Evolutionary conservation across 768 basidiomycete species (phyloP).

Genomic region (Suillus weaverae): DNA sequence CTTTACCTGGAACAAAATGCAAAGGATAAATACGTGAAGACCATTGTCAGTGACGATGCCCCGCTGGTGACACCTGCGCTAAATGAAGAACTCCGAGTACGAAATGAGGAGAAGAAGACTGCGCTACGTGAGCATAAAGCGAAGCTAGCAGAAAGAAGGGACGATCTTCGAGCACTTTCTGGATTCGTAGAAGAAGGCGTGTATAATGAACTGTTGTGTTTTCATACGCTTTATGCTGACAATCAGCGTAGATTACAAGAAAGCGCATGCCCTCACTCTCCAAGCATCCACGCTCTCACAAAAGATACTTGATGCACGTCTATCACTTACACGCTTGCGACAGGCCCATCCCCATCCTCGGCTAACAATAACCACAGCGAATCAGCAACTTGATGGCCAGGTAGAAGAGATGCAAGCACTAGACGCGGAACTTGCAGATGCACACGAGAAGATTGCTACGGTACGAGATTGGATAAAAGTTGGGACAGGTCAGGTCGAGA

Average conservation of each 20-base stretch:
- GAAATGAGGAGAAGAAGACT: conserved; percentile 73
- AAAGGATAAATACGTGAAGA: conserved; percentile 85
- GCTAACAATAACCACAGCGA: conserved; percentile 73
- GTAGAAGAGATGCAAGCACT: conserved; percentile 78
- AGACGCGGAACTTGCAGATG: conserved; percentile 59
- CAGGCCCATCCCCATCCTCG: conserved; percentile 81
- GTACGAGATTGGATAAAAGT: conserved; percentile 65
- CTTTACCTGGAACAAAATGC: conserved; percentile 90
- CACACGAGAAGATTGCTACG: conserved; percentile 49
- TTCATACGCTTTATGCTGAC: background rate
- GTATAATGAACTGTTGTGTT: conserved; percentile 4
- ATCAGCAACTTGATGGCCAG: conserved; percentile 71
- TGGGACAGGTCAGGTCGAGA: conserved; percentile 56
- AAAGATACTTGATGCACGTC: conserved; percentile 80
- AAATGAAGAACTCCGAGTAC: conserved; percentile 60
- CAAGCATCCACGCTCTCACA: conserved; percentile 64
- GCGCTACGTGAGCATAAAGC: conserved; percentile 64
- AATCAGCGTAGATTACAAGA: conserved; percentile 55
- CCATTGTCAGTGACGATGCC: conserved; percentile 84
- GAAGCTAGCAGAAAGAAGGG: conserved; percentile 57
- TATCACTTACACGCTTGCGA: conserved; percentile 76
- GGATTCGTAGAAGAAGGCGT: conserved; percentile 72
- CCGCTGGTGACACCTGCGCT: conserved; percentile 78
- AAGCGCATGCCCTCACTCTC: conserved; percentile 50
- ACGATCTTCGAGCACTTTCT: conserved; percentile 61